Evolutionary conservation across 495 filamentous ascomycete species (phyloP), one percentile per base, ranked within the genome.

Genomic region (Xanthoparmelia taractica): DNA sequence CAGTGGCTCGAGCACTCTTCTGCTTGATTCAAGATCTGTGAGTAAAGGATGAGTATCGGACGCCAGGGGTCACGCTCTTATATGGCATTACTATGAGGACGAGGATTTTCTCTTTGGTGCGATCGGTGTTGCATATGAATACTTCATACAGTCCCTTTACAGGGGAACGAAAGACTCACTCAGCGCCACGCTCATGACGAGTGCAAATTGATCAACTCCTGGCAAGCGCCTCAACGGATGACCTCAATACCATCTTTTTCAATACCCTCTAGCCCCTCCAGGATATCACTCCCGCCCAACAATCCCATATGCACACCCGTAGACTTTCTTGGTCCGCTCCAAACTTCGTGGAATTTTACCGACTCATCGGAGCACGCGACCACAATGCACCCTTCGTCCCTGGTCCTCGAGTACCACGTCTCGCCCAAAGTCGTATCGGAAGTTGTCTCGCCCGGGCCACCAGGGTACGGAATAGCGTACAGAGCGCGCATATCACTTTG

Each of bases 311-410:
- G 80, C 25, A 79, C 77, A 6, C 80, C 73, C 4, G 79, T 80
- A 7, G 76, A 76, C 72, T 82, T 87, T 65, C 77, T 80, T 15
- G 81, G 77, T 18, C 86, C 84, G 18, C 79, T 79, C 95, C 92
- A 97, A 15, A 98, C 84, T 74, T 97, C 92, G 72, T 98, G 93
- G 67, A 97, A 98, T 73, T 94, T 92, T 72, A 98, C 89, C 68
- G 86, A 95, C 71, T 90, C 87, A 74, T 97, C 94, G 68, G 92
- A 96, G 33, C 90, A 90, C 36, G 93, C 95, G 58, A 98, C 88
- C 41, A 96, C 89, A 65, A 98, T 89, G 71, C 93, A 97, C 12
- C 92, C 93, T 71, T 96, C 92, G 66, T 88, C 81, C n/a, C 78
- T 76, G 1, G 84, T 87, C 38, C 88, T 80, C 11, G 71, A 70